These are phyloP conservation scores for Coemansia erecta DNA, from an alignment of 192 early-diverging fungal species.

Conservation along the genomic window DNA sequence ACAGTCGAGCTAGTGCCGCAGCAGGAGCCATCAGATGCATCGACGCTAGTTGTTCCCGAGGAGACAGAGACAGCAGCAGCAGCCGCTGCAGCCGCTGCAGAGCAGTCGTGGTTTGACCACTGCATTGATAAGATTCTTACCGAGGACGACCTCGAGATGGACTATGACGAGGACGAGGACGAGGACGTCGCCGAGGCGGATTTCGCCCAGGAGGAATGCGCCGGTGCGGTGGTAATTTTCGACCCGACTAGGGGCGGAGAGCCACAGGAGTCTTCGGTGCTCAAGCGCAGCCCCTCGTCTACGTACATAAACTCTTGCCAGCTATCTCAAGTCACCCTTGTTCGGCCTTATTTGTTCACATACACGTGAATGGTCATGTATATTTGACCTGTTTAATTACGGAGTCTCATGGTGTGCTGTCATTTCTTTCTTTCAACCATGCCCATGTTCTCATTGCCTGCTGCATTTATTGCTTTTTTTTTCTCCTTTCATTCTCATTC, in stretches of 20 bases:
- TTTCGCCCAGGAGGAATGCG: background rate
- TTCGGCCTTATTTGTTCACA: background rate
- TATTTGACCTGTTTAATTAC: conserved; percentile 7
- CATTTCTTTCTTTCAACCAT: background rate
- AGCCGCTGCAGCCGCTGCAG: conserved; percentile 21
- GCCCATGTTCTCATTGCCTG: background rate
- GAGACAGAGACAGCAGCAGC: conserved; percentile 11
- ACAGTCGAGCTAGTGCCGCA: too few relatives aligned
- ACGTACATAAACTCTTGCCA: conserved; percentile 10
- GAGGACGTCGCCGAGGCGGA: background rate
- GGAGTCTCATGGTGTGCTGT: too few relatives aligned
- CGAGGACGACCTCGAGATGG: conserved; percentile 19
- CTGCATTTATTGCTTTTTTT: conserved; percentile 3
- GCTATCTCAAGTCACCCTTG: background rate
- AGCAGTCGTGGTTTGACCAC: conserved; percentile 53
- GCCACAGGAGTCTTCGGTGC: background rate
- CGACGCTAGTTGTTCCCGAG: conserved; percentile 1
- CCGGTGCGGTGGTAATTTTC: background rate
- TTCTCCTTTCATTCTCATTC: background rate
- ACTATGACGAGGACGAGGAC: conserved; percentile 13
- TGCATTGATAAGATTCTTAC: conserved; percentile 43
- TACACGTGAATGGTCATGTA: conserved; percentile 4
- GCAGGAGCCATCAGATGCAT: too few relatives aligned
- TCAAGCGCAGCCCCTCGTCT: conserved; percentile 30
- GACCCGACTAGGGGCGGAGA: background rate